Evolutionary conservation across 768 basidiomycete genomes (phyloP).

Genomic region (Inosperma sp.): DNA sequence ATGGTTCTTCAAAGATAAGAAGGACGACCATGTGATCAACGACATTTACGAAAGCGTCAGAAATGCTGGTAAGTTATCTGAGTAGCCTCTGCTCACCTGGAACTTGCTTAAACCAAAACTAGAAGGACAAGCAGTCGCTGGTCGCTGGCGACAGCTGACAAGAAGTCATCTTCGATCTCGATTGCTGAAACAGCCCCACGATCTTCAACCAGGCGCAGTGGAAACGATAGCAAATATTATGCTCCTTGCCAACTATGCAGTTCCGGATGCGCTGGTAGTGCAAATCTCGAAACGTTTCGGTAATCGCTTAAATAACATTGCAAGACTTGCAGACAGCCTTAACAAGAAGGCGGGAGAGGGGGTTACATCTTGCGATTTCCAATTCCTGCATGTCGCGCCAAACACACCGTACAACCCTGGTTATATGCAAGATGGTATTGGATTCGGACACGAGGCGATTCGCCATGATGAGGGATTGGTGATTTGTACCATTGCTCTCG

Average conservation of each 20-base stretch:
- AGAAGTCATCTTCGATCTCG: constrained; percentile 42
- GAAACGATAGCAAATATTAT: constrained; percentile 41
- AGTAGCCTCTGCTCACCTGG: not conserved
- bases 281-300: constrained; percentile 40
- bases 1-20: constrained; percentile 46
- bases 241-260: constrained; percentile 31
- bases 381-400: constrained; percentile 40
- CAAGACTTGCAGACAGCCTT: constrained; percentile 42
- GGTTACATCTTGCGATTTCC: constrained; percentile 52
- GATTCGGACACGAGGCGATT: no score
- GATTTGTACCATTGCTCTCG: no score
- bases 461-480: no score
- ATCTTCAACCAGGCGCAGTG: constrained; percentile 27
- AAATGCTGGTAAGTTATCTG: constrained; percentile 33
- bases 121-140: constrained; percentile 52
- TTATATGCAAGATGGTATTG: constrained; percentile 45
- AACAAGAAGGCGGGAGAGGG: constrained; percentile 56
- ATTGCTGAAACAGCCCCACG: constrained; percentile 30
- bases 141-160: constrained; percentile 53
- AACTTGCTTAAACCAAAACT: not conserved
- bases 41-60: constrained; percentile 37
- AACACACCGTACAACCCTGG: constrained; percentile 36
- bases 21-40: constrained; percentile 41
- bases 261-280: constrained; percentile 33
- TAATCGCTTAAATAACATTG: constrained; percentile 38